Evolutionary conservation across 805 yeast species (phyloP), one percentile per base, ranked within the genome.

Genomic region (Metschnikowia reukaufii): DNA sequence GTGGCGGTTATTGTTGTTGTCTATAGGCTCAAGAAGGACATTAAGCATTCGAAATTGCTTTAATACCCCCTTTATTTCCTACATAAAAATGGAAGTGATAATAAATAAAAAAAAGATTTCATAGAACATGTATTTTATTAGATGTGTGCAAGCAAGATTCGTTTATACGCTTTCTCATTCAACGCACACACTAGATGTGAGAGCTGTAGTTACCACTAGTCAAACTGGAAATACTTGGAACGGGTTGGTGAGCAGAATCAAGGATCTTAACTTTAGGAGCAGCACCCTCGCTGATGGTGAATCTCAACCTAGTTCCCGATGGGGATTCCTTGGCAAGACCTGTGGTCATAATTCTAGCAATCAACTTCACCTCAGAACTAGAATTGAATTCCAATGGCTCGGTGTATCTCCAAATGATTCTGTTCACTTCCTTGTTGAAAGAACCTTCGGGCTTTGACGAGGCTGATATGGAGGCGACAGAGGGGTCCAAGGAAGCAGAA

Each of bases 391-490:
- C 57, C 31, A 79, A 52, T 3, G 80, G 75, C 8, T 66, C 52
- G 23, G 57, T 51, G 56, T 82, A 81, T 62, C 86, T 80, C 97
- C 97, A 91, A 0, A 94, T 84, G 48, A 94, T 84, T 66, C 97
- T 80, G 56, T 82, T 84, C 61, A 82, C 83, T 43, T 90, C 97
- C 60, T 81, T 85, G 66, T 85, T 88, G 74, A 90, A 92, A 1
- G 95, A 81, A 47, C 97, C 98, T 46, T 86, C 83, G 4, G 99
- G 99, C 63, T 87, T 88, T 3, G 96, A 86, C 51, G 90, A 82
- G 0, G 97, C 97, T 17, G 84, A 74, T 1, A 82, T 70, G 3
- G 85, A 77, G 15, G 80, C 76, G 9, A 86, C 84, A 31, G 84
- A 86, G 15, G 75, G 70, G 36, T 60, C 63, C 44, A 85, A 71